phyloP scores from a whole-genome alignment of 1,139 yeast genomes.

The Debaryomyces nepalensis region DNA sequence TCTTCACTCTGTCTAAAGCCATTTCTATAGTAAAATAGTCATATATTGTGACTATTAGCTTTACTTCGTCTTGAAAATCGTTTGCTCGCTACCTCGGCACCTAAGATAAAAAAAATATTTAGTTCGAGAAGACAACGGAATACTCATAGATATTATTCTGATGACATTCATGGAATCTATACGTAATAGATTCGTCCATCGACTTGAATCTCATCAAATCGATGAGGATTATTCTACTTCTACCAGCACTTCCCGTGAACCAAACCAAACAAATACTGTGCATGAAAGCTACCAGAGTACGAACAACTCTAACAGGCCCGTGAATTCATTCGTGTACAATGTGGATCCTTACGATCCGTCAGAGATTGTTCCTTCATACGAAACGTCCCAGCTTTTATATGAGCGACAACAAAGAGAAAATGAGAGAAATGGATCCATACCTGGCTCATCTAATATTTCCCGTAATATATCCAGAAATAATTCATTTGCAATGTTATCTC shows the following conservation, averaged over 20 bases:
- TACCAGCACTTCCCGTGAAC: slow-evolving; percentile 17
- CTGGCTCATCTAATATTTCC: slow-evolving; percentile 12
- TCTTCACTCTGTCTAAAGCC: no score
- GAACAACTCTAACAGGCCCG: not conserved
- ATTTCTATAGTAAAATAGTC: no score
- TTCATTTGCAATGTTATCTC: slow-evolving; percentile 15
- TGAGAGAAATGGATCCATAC: slow-evolving; percentile 14
- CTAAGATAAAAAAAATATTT: slow-evolving; percentile 1
- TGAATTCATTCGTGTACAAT: slow-evolving; percentile 4
- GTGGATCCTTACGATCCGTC: slow-evolving; percentile 33
- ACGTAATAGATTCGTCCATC: slow-evolving; percentile 34
- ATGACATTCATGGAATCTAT: slow-evolving; percentile 30
- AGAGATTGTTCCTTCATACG: slow-evolving; percentile 51
- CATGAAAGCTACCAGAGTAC: slow-evolving; percentile 6
- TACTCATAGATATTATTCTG: not conserved
- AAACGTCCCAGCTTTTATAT: slow-evolving; percentile 46
- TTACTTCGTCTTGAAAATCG: no score
- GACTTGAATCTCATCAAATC: slow-evolving; percentile 39
- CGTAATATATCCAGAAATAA: slow-evolving; percentile 20
- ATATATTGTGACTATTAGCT: no score
- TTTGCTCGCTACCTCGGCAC: no score
- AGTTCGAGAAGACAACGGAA: not conserved
- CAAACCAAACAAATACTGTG: not conserved
- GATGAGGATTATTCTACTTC: slow-evolving; percentile 40
- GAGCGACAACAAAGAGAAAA: slow-evolving; percentile 17